Evolutionary conservation across 768 basidiomycete species (phyloP), one percentile per base, ranked within the genome.

Genomic region (Russula virescens): DNA sequence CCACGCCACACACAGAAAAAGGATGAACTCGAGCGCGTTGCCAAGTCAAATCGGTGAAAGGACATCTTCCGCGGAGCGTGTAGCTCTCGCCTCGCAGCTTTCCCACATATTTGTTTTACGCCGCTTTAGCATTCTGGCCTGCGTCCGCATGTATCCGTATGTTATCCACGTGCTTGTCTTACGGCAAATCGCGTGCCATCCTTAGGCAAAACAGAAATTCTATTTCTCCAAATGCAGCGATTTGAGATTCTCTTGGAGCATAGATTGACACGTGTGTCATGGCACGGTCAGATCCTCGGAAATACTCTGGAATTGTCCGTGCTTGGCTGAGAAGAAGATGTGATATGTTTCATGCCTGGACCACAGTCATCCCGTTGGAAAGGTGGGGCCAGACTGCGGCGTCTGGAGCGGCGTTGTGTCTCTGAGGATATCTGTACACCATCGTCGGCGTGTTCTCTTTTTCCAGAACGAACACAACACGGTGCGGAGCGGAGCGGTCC

Each of bases 21-120:
- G 82, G 95, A 98, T 78, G 96, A 99, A 78, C 87, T 99, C 68
- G 96, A 99, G 83, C 95, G 96, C 83, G 97, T 99, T 61, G 97
- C 97, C 81, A 98, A 98, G 82, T 97, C 94, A 78, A 99, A 99
- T 83, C 92, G 96, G 85, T 99, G 85, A 92, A 87, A 42, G 46
- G 50, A 50, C 40, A 38, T 26, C 31, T 40, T 46, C 28, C 61
- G 62, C 62, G 67, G 65, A 54, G 58, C 46, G 25, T 50, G 53
- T 31, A 43, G 18, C 40, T 51, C 35, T 58, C 47, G 26, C 40
- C 35, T 58, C 47, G 26, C 40, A 57, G 38, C 21, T 40, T 48
- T n/a, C 11, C 49, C 38, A 16, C 53, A 46, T 52, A n/a, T 56
- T 47, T 46, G 26, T 60, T n/a, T 55, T 60, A 46, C 40, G 52